Base-by-base conservation (phyloP, 2,329 filamentous ascomycete species). In the Zalaria obscura region DNA sequence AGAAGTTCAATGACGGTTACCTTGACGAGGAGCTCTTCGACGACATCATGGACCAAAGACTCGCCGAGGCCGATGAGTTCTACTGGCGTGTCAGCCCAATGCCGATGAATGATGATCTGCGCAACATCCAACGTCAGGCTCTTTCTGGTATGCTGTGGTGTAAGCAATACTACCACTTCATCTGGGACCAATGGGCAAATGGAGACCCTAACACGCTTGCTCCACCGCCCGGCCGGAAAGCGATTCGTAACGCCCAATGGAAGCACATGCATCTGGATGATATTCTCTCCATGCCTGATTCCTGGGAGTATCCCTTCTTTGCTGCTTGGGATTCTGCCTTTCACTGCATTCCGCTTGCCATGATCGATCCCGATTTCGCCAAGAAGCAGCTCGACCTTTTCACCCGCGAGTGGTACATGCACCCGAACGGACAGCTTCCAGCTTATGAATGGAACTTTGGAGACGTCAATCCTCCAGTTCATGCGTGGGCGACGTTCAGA, bases 141-240 rank as follows among this genome's bases (percentile, higher is more conserved):
- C 83, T 95, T 50, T 80, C 88, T 0, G 89, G 91, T 41, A 96
- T 96, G 89, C 81, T 96, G 73, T 96, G 89, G 89, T 93, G 83
- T 48, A 96, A 96, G 62, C 89, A 96, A 60, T 85, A 86, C 64
- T 96, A 96, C 61, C 77, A 93, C 57, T 95, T 96, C 61, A 78
- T 96, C 53, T 95, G 87, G 86, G 88, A 96, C 49, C 83, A 96
- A 58, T 96, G 89, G 89, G 87, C 88, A 26, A 93, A 93, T 48
- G 89, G 89, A 40, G 89, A 96, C 57, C 88, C 88, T 7, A 74
- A 72, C 38, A 85, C 88, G 69, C 86, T 88, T 35, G 83, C 89
- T 28, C 91, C 91, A 26, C 89, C 89, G 1, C 69, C 81, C 1
- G 73, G 75, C 33, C 75, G 89, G 42, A 93, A 91, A 60, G 71